Conservation (phyloP, 768 basidiomycete species). For the Chalciporus chontae region DNA sequence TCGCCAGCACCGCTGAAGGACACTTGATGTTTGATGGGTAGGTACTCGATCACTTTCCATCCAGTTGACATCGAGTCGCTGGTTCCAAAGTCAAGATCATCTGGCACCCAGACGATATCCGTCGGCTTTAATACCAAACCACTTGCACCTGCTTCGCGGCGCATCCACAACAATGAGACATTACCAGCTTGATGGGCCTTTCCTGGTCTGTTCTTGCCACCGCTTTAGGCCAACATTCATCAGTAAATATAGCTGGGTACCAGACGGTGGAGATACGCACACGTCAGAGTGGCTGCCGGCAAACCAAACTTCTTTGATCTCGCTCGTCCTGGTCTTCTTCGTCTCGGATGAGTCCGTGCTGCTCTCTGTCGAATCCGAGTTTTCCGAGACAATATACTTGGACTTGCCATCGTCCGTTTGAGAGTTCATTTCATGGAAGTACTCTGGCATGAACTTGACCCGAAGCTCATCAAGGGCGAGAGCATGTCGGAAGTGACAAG, state of each 20-base stretch:
- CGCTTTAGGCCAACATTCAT: slow-evolving; percentile 3
- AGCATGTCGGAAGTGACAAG: slow-evolving; percentile 58
- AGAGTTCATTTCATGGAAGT: slow-evolving; percentile 27
- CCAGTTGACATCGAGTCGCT: slow-evolving; percentile 13
- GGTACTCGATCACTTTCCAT: slow-evolving; percentile 14
- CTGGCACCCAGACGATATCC: slow-evolving; percentile 16
- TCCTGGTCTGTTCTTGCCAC: slow-evolving; percentile 14
- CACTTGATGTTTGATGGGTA: slow-evolving; percentile 16
- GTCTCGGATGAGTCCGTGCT: background rate
- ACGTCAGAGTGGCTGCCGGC: slow-evolving; percentile 39
- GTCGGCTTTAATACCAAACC: slow-evolving; percentile 24
- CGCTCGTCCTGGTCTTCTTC: slow-evolving; percentile 3
- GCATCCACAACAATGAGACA: slow-evolving; percentile 29
- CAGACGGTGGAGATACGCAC: slow-evolving; percentile 12
- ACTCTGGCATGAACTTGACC: slow-evolving; percentile 50
- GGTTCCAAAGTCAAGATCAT: slow-evolving; percentile 15
- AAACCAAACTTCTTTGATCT: slow-evolving; percentile 62
- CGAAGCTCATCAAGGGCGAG: slow-evolving; percentile 59
- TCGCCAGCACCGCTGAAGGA: slow-evolving; percentile 15
- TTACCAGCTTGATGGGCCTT: slow-evolving; percentile 13
- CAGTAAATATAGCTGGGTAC: background rate
- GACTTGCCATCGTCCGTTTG: slow-evolving; percentile 29
- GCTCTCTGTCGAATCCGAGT: background rate
- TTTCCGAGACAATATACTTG: background rate
- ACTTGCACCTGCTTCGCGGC: slow-evolving; percentile 20